These are phyloP conservation scores for Leccinum rimulosum DNA, from an alignment of 768 basidiomycete genomes.

Conservation along the genomic window DNA sequence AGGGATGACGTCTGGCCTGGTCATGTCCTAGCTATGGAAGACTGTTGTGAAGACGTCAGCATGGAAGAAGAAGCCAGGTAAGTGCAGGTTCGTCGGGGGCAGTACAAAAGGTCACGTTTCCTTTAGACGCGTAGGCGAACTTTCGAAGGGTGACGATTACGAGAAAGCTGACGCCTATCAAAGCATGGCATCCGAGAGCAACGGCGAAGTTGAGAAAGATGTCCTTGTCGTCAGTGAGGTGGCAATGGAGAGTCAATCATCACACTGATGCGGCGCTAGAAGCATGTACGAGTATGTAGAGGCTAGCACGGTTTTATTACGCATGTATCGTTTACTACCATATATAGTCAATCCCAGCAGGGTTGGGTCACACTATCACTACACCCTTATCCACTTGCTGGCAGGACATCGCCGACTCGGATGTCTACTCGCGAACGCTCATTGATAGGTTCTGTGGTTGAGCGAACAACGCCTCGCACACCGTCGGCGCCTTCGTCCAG, in stretches of 20 bases:
- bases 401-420: background rate
- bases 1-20: conserved; percentile 19
- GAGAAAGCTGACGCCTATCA: conserved; percentile 7
- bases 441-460: conserved; percentile 46
- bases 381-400: background rate
- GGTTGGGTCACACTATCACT: background rate
- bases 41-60: background rate
- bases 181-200: background rate
- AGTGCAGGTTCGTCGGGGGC: conserved; percentile 6
- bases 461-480: conserved; percentile 35
- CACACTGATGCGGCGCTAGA: background rate
- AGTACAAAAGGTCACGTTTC: conserved; percentile 8
- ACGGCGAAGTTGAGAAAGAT: background rate
- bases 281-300: background rate
- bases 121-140: background rate
- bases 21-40: conserved; percentile 13
- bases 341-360: background rate
- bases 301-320: background rate
- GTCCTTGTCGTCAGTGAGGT: background rate
- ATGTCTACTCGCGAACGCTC: conserved; percentile 25
- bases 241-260: background rate
- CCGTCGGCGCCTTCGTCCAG: conserved; percentile 23
- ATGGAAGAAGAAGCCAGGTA: background rate
- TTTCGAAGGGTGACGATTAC: conserved; percentile 11
- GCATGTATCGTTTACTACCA: background rate